phyloP scores from a whole-genome alignment of 2,329 filamentous ascomycete genomes.

The Ciborinia camelliae region DNA sequence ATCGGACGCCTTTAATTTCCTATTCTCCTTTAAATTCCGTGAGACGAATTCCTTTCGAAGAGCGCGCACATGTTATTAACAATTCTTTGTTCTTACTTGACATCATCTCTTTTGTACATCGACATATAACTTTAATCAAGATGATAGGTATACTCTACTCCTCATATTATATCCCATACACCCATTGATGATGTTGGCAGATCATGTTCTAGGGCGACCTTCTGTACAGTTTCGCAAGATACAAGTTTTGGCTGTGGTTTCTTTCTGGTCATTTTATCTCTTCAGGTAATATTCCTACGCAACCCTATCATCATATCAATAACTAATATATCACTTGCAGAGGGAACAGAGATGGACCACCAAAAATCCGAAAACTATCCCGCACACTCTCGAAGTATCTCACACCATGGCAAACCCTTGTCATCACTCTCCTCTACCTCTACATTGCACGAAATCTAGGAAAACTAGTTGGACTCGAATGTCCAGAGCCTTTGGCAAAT shows the following conservation, averaged over 20 bases:
- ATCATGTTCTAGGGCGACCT: constrained; percentile 88
- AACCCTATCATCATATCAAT: not conserved
- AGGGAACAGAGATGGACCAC: constrained; percentile 86
- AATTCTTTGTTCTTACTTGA: constrained; percentile 11
- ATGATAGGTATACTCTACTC: constrained; percentile 17
- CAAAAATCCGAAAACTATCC: constrained; percentile 67
- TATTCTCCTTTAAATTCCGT: not conserved
- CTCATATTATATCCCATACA: too few relatives aligned
- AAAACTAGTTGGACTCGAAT: constrained; percentile 85
- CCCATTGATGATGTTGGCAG: constrained; percentile 41
- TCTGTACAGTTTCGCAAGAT: constrained; percentile 89
- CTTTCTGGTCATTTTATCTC: constrained; percentile 87
- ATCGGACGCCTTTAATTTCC: not conserved
- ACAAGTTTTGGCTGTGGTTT: constrained; percentile 85
- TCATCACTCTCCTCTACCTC: constrained; percentile 84
- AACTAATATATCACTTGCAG: constrained; percentile 44
- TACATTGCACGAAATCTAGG: constrained; percentile 92
- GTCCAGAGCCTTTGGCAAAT: constrained; percentile 88
- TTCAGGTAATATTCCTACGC: constrained; percentile 53
- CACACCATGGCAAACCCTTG: constrained; percentile 85
- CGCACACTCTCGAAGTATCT: constrained; percentile 65
- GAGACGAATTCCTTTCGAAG: not conserved
- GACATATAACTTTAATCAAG: constrained; percentile 7
- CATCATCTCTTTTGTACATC: constrained; percentile 13
- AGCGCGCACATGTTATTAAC: constrained; percentile 15